Conservation (phyloP, 2,329 filamentous ascomycete genomes). For the Penicillium sclerotiorum region DNA sequence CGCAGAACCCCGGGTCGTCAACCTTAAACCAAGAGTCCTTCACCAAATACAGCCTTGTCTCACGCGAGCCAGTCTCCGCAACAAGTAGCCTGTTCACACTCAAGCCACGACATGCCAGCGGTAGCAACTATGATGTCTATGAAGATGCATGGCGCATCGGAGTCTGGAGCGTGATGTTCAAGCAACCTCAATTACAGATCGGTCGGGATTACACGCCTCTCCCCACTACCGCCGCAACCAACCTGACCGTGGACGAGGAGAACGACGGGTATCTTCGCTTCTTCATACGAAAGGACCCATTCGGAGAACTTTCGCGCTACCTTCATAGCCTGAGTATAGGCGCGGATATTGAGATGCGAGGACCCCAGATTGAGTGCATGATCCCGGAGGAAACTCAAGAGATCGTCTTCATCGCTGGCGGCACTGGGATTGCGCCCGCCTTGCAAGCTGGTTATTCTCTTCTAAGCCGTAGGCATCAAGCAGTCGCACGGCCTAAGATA, state of each 20-base stretch:
- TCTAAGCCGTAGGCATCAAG: constrained; percentile 33
- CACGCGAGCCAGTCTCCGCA: constrained; percentile 48
- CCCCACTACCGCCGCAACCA: constrained; percentile 41
- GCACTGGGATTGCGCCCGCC: constrained; percentile 89
- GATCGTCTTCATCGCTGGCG: constrained; percentile 84
- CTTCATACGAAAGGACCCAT: constrained; percentile 74
- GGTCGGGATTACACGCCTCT: constrained; percentile 89
- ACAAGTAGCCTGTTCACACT: constrained; percentile 51
- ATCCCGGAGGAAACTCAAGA: constrained; percentile 58
- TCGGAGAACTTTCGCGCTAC: constrained; percentile 85
- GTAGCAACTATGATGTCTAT: constrained; percentile 42
- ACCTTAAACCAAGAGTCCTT: constrained; percentile 43
- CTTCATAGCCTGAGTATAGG: constrained; percentile 67
- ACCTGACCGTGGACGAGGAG: constrained; percentile 28
- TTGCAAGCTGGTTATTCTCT: constrained; percentile 75
- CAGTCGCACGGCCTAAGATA: constrained; percentile 51
- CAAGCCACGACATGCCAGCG: constrained; percentile 35
- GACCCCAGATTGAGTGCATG: constrained; percentile 72
- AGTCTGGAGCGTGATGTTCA: constrained; percentile 88
- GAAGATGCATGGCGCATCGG: constrained; percentile 61
- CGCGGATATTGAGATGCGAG: constrained; percentile 71
- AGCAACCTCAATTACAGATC: constrained; percentile 92
- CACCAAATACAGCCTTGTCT: constrained; percentile 45
- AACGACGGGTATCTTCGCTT: constrained; percentile 62
- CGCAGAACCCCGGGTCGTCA: constrained; percentile 25